Base-by-base conservation (phyloP, 2,329 filamentous ascomycete species). In the Cladosporium cucumerinum region DNA sequence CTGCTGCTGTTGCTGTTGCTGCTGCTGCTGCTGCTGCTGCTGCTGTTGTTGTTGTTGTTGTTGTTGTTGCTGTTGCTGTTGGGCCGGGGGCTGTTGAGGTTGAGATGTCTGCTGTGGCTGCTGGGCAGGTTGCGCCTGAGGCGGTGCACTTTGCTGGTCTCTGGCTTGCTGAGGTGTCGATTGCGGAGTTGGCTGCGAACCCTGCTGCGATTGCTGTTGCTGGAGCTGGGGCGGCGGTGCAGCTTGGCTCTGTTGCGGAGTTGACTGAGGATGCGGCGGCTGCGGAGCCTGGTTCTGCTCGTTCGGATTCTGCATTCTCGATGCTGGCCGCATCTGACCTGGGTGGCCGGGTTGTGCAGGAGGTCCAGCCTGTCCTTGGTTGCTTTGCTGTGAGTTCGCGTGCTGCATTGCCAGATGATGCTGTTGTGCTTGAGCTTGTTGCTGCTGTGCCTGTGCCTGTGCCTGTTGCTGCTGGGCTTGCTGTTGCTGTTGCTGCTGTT, bases 11-110 rank as follows among this genome's bases (percentile, higher is more conserved):
- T 62, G 61, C 59, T 77, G 77, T 32, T 71, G 73, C 66, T 77
- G 77, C 66, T 81, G 82, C 67, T 81, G 79, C 65, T 80, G 79
- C 48, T 79, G 79, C 67, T 81, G 81, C 67, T 81, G 79, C 65
- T 80, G 79, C 46, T 79, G 79, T 64, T 80, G 77, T 69, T 46
- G 66, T 64, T 78, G 79, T 18, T 48, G 48, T 23, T 25, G 48
- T 2, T 6, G 14, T 69, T 81, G 69, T 32, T 60, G 64, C 21
- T 58, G 60, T 11, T 28, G 28, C 32, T n/a, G n/a, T n/a, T n/a
- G n/a, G n/a, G n/a, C n/a, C n/a, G n/a, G n/a, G n/a, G 67, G 63
- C 34, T 60, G 51, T 34, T 64, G 65, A 21, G 69, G 66, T 30
- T 64, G 59, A 57, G 63, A 52, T 10, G 34, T 66, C 64, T 78